Base-by-base conservation (phyloP, 768 basidiomycete species). In the Suillus variegatus region DNA sequence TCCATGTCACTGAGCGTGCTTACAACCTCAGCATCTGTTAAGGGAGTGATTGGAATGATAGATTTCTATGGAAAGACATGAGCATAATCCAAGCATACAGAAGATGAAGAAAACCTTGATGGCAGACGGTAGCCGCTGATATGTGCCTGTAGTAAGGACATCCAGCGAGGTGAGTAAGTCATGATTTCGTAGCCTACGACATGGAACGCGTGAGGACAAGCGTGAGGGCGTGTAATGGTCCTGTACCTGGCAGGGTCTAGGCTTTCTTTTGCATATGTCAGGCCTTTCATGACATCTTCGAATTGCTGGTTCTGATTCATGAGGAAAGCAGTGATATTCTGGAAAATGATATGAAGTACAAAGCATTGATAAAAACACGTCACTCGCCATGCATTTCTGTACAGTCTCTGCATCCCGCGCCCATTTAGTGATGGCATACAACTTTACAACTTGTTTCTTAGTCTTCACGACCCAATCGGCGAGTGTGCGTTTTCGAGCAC, bases 401-500 rank as follows among this genome's bases (percentile, higher is more conserved):
- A 93, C 88, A 7, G 90, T 89, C 65, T 86, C 86, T 49, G 92
- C 90, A 74, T 95, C 94, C 66, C 91, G 83, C 44, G 92, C 85
- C 95, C 95, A 97, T 70, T 94, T 92, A 9, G 86, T 84, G 36
- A 95, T 85, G 13, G 94, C 95, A 71, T 94, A 93, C 16, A 96
- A 78, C 75, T 95, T 95, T 38, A 94, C 90, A 41, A 94, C 86
- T 71, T 97, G 94, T 71, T 94, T 91, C 77, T 96, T 92, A 6
- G 86, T 92, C 74, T 90, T 88, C n/a, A 94, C 90, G 0, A 94
- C 93, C 86, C 92, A 96, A 69, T 95, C 93, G 3, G 92, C 92
- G 40, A 96, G 78, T 20, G 85, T 87, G 43, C 92, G 87, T 72
- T 95, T 95, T 61, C 94, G 85, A 60, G 88, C 90, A 25, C 78